Conservation (phyloP, 2,329 filamentous ascomycete genomes). For the Talaromyces verruculosus region DNA sequence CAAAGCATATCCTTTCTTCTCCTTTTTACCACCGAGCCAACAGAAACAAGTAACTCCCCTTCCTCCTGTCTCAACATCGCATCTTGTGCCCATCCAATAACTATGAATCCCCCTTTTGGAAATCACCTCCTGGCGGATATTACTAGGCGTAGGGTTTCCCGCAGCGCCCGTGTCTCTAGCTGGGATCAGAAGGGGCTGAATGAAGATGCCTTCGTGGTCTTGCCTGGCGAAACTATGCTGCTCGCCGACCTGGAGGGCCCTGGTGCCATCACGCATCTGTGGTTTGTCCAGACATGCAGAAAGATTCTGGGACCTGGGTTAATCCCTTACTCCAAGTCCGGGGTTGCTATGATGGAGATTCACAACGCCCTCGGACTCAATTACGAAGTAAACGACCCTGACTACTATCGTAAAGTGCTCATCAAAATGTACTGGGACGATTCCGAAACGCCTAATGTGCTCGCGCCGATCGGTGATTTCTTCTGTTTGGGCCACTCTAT, state of each 20-base stretch:
- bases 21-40: background rate
- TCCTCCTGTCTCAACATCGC: background rate
- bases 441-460: conserved; percentile 33
- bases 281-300: conserved; percentile 35
- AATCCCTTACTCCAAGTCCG: conserved; percentile 37
- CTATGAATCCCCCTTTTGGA: background rate
- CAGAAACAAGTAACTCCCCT: background rate
- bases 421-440: conserved; percentile 41
- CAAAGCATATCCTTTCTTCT: background rate
- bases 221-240: conserved; percentile 32
- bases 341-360: conserved; percentile 39
- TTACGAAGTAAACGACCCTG: conserved; percentile 36
- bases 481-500: conserved; percentile 37
- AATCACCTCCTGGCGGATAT: background rate
- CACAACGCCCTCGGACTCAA: conserved; percentile 35
- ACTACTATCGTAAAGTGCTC: conserved; percentile 39
- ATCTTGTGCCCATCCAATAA: background rate
- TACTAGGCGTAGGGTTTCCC: conserved; percentile 20
- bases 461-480: conserved; percentile 36
- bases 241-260: conserved; percentile 36
- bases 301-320: conserved; percentile 36
- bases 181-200: conserved; percentile 36
- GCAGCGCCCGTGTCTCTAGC: conserved; percentile 33
- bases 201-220: conserved; percentile 35
- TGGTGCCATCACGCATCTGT: conserved; percentile 31